Base-by-base conservation (phyloP, 225 moss, liverwort and hornwort species). In the Antitrichia curtipendula region DNA sequence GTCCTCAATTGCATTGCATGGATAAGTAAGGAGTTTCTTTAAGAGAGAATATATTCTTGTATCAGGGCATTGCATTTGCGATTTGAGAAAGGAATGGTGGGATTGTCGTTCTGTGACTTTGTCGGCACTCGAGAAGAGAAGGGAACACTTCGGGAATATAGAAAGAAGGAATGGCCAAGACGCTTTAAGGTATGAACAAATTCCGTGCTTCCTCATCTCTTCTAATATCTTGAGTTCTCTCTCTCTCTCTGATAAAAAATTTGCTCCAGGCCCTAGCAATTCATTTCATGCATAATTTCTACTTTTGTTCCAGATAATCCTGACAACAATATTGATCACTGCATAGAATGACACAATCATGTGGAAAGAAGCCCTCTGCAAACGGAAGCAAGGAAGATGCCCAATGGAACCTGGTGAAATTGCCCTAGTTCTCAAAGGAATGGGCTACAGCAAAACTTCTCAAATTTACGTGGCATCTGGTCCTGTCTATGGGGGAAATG, bases 31-130 rank as follows among this genome's bases (percentile, higher is more conserved):
- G 27, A 43, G 38, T 75, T 53, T 43, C 52, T 31, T n/a, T 16
- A 31, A 45, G 11, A 61, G 16, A 49, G 18, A 12, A 56, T 8
- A 24, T 29, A 47, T 28, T 59, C 43, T 41, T 77, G 63, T 53
- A 22, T 59, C 87, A 95, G 94, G 56, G 94, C 92, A 74, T 64
- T 95, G 57, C 94, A 95, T 80, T 64, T 95, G 88, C 91, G 94
- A 56, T 93, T 93, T 28, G 93, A 95, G 79, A 91, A 95, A 92
- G 95, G 94, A 50, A 94, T 93, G 92, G 90, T 95, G 17, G 94
- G 94, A 54, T 64, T 95, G 25, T 94, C 95, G 0, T 93, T 91
- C 52, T 95, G 95, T 59, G 90, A 94, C 82, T 93, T 89, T 28
- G 92, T 89, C 1, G 93, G 90, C 41, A 93, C 86, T 45, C 91